A percentile compares a stretch with the other conserved stretches of the same genome.
phyloP scores from a whole-genome alignment of 2,329 filamentous ascomycete species.

The Diaporthe sp. region DNA sequence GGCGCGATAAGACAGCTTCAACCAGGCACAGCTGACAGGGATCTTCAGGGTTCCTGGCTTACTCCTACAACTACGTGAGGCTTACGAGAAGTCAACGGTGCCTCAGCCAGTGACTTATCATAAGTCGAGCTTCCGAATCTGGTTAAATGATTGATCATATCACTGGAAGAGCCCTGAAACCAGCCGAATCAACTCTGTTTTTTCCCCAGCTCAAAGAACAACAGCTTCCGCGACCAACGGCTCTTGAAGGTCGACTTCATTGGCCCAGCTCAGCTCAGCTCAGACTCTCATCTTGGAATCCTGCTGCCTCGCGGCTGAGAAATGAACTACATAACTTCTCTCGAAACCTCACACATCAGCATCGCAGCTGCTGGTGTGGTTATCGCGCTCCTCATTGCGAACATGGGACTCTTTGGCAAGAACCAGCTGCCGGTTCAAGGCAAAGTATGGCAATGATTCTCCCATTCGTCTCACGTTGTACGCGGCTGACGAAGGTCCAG shows the following conservation, averaged over 20 bases:
- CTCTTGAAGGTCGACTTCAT: background rate
- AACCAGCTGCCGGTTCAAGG: constrained; percentile 89
- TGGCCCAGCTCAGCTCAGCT: constrained; percentile 10
- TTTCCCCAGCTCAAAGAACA: background rate
- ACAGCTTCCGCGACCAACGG: background rate
- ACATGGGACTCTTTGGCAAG: constrained; percentile 79
- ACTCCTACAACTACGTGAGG: background rate
- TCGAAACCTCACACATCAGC: constrained; percentile 44
- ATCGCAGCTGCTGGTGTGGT: constrained; percentile 50
- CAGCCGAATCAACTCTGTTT: background rate
- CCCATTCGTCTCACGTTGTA: background rate
- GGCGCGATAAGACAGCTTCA: constrained; percentile 4
- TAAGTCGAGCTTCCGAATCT: background rate
- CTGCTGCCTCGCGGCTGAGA: constrained; percentile 6
- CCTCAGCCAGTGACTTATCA: background rate
- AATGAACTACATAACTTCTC: constrained; percentile 44
- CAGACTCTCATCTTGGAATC: background rate
- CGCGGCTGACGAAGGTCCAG: constrained; percentile 54
- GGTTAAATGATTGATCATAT: background rate
- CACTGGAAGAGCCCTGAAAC: no score
- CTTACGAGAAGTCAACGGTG: background rate
- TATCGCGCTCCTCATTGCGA: constrained; percentile 53
- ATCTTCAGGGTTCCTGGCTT: background rate
- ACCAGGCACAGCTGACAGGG: background rate
- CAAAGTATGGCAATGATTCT: constrained; percentile 68